These are phyloP conservation scores for Alternaria arborescens DNA, from an alignment of 2,329 filamentous ascomycete genomes.

Conservation along the genomic window DNA sequence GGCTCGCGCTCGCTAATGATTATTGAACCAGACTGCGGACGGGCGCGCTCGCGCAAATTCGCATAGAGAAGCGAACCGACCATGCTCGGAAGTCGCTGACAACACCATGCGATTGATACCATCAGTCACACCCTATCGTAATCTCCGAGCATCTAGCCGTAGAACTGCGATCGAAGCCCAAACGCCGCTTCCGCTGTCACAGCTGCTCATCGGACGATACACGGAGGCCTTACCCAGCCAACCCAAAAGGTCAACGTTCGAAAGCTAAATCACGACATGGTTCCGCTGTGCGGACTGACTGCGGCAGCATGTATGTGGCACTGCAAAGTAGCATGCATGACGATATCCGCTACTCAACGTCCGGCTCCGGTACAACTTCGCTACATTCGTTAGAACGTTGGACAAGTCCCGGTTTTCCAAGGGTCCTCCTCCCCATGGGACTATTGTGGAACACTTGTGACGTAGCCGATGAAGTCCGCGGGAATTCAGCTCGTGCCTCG, in stretches of 20 bases:
- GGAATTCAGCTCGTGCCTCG: neutral
- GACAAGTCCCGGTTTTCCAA: conserved; percentile 3
- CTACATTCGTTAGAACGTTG: neutral
- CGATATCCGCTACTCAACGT: conserved; percentile 5
- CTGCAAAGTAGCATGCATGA: conserved; percentile 1
- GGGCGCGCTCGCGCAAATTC: neutral
- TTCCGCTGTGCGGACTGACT: conserved; percentile 1
- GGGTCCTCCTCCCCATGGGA: conserved; percentile 7
- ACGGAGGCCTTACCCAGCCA: neutral
- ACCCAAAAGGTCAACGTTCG: neutral
- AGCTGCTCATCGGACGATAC: conserved; percentile 2
- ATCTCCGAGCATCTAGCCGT: conserved; percentile 3
- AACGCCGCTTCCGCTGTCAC: neutral
- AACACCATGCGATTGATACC: neutral
- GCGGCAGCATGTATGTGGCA: conserved; percentile 4
- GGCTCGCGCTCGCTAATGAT: neutral
- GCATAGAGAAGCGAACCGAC: neutral
- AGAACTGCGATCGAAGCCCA: neutral
- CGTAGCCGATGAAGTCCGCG: conserved; percentile 6
- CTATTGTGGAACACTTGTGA: conserved; percentile 11
- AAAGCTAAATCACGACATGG: neutral
- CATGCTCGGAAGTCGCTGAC: neutral
- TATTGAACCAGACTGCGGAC: neutral
- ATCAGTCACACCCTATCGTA: neutral
- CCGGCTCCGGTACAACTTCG: conserved; percentile 5